Percentiles rank a stretch among this genome's conserved stretches.
These are phyloP conservation scores for Trichoderma pleuroti DNA, from an alignment of 2,329 filamentous ascomycete species.

Conservation along the genomic window DNA sequence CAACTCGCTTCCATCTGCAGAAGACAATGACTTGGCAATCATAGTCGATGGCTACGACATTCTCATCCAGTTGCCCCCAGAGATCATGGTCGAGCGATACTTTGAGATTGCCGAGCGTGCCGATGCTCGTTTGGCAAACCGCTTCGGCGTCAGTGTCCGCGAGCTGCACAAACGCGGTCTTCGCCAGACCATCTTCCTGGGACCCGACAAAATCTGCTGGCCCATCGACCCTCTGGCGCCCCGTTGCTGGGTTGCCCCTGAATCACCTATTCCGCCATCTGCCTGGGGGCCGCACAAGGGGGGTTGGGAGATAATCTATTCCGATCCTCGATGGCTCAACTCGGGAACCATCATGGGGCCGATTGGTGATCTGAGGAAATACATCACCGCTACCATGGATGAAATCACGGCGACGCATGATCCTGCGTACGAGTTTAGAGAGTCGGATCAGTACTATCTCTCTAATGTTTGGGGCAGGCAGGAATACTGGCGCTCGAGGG, in stretches of 20 bases:
- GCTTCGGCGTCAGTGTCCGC: constrained; percentile 42
- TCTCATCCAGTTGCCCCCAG: constrained; percentile 62
- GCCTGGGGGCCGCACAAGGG: constrained; percentile 38
- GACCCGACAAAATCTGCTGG: constrained; percentile 45
- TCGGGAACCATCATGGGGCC: constrained; percentile 46
- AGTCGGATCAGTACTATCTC: constrained; percentile 44
- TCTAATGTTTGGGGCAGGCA: constrained; percentile 42
- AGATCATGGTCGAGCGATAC: constrained; percentile 61
- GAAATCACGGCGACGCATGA: constrained; percentile 36
- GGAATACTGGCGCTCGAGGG: constrained; percentile 38
- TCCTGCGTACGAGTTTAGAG: constrained; percentile 29
- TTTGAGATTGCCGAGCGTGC: constrained; percentile 50
- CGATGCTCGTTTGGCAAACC: constrained; percentile 48
- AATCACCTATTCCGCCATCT: constrained; percentile 31
- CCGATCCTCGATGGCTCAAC: constrained; percentile 42
- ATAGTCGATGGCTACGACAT: constrained; percentile 62
- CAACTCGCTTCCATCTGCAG: constrained; percentile 25
- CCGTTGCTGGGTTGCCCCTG: constrained; percentile 41
- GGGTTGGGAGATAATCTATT: constrained; percentile 29
- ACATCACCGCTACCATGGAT: constrained; percentile 28
- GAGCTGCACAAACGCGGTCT: constrained; percentile 31
- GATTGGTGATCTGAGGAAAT: constrained; percentile 29
- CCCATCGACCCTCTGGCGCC: constrained; percentile 35
- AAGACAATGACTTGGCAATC: constrained; percentile 58
- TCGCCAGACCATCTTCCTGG: constrained; percentile 41